Evolutionary conservation across 305 asterid species (phyloP).

Genomic region (Fraxinus latifolia): DNA sequence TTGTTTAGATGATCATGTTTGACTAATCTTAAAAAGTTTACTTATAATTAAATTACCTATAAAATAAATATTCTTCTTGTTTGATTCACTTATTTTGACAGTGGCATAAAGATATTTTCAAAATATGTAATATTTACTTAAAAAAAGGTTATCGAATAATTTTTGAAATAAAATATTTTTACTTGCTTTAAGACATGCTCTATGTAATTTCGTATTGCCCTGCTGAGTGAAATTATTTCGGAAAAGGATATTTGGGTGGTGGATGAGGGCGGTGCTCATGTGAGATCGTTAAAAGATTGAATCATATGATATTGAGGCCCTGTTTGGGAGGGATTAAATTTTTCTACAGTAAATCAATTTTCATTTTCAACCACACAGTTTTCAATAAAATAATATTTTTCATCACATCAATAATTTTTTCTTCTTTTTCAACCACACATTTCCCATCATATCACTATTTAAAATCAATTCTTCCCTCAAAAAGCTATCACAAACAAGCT

Average conservation of each 20-base stretch:
- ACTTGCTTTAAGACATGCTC: background rate
- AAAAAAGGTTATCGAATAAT: background rate
- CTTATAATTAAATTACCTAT: background rate
- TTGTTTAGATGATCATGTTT: background rate
- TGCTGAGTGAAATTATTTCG: background rate
- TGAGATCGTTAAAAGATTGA: background rate
- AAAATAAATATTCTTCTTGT: background rate
- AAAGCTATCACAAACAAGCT: too few relatives aligned
- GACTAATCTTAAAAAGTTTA: background rate
- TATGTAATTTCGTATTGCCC: background rate
- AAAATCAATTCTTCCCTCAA: too few relatives aligned
- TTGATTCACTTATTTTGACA: background rate
- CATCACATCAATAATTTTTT: too few relatives aligned
- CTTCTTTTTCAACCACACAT: too few relatives aligned
- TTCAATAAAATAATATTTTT: too few relatives aligned
- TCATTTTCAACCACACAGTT: too few relatives aligned
- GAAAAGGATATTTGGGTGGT: background rate
- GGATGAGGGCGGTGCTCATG: background rate
- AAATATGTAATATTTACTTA: too few relatives aligned
- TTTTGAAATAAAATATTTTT: too few relatives aligned
- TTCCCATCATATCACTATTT: too few relatives aligned
- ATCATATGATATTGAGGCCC: background rate
- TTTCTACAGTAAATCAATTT: too few relatives aligned
- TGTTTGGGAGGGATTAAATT: too few relatives aligned
- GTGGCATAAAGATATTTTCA: background rate